Evolutionary conservation across 805 yeast genomes (phyloP), one percentile per base, ranked within the genome.

Genomic region (Barnettozyma salicaria): DNA sequence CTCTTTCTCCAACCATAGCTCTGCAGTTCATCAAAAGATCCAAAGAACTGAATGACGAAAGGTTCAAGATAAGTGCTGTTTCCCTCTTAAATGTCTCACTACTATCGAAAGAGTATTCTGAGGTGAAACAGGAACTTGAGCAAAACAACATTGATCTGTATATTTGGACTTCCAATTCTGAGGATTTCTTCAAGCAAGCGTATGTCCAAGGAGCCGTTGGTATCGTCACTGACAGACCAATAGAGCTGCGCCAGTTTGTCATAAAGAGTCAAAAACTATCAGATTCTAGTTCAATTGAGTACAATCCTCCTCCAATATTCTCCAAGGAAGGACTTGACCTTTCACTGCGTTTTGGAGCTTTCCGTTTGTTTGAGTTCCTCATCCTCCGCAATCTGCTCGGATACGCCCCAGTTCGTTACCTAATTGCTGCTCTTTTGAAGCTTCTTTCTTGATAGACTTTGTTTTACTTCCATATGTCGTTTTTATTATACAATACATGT

Each of bases 81-180:
- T 79, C 87, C 11, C 36, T 64, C 10, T 53, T 63, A 24, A 34
- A 59, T 64, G 50, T 67, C 51, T 64, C 68, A 50, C 68, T 73
- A 53, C 65, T 71, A 75, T 65, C 60, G 4, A 47, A 37, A 45
- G 65, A 42, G 52, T 73, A 53, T 44, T 52, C 42, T 40, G 41
- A 40, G 0, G 17, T 45, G 2, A 30, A 55, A 34, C 48, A 65
- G n/a, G 60, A 58, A 2, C 44, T 68, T 13, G 42, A 50, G 19
- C 44, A 48, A 11, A 45, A 59, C 16, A 55, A 59, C 25, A 59
- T 67, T 20, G 59, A 60, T 9, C 55, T 69, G 4, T 73, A 65
- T 41, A 48, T 70, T 4, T 76, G 82, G 82, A 76, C 81, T 1
- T 61, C 73, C 13, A 76, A 76, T 39, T 36, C 56, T 5, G 49